Evolutionary conservation across 208 protist genomes (phyloP), one percentile per base, ranked within the genome.

Genomic region (Phytomonas sp.): DNA sequence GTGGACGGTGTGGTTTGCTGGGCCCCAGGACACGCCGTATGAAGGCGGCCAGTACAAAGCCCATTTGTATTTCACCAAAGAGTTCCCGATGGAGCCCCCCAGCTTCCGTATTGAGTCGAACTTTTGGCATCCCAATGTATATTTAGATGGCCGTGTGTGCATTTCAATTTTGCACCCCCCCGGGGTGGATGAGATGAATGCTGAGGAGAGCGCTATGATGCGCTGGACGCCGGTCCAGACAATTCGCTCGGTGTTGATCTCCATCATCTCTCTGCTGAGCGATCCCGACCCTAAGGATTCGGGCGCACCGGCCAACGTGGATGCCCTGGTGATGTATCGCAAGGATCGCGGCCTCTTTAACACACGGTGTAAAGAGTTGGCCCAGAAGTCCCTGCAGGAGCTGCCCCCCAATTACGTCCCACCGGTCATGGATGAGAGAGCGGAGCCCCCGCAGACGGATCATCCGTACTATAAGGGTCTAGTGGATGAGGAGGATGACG

Each of bases 121-220:
- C 16, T 97, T 99, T 75, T 99, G 96, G 94, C 98, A 99, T 84
- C 98, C 98, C n/a, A 99, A 99, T 73, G 88, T 95, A 37, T 99
- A 98, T 71, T 52, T 71, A 11, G 91, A 99, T 63, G 98, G 98
- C 4, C 75, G 82, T 23, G 97, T 99, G 61, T 99, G 98, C 86
- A 99, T 99, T 73, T 98, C 90, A 61, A 99, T 99, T 75, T 88
- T 99, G 33, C 98, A 99, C 72, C 86, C 97, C 10, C 98, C 98
- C 0, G 97, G 97, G 45, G 97, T 97, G 36, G 98, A 99, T 77
- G 92, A 93, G 70, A 93, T 93, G 78, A 97, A 91, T 66, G 82
- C 81, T 12, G 83, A 94, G 63, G 84, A 95, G 67, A 94, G 79
- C 2, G 88, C 92, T 10, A 92, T 96, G 88, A 98, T 98, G 89